Conservation (phyloP, 1,284 basidiomycete species). For the Takashimella tepidaria region DNA sequence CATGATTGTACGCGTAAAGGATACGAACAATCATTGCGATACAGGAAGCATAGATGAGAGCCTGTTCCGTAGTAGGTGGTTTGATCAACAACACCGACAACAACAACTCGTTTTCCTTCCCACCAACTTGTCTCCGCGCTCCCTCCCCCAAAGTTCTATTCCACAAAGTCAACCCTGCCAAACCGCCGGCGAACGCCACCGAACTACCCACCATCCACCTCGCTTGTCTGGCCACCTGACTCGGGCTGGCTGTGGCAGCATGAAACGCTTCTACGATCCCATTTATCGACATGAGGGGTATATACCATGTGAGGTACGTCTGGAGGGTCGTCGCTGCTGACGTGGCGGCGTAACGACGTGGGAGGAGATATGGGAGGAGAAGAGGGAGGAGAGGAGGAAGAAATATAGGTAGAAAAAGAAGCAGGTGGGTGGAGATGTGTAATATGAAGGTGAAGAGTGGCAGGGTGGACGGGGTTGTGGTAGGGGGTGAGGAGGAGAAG, state of each 20-base stretch:
- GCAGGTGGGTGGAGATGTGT: constrained; percentile 63
- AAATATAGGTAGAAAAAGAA: constrained; percentile 67
- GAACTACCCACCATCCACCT: constrained; percentile 37
- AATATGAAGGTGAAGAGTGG: constrained; percentile 55
- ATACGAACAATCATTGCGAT: constrained; percentile 41
- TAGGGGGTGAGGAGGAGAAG: constrained; percentile 65
- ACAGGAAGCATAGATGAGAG: constrained; percentile 70
- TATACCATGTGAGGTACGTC: constrained; percentile 71
- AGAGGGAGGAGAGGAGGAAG: constrained; percentile 67
- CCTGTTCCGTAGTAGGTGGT: constrained; percentile 22
- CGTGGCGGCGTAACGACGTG: constrained; percentile 64
- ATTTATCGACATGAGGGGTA: constrained; percentile 81
- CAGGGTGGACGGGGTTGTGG: constrained; percentile 16
- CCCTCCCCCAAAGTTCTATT: no score
- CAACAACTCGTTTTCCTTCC: background rate
- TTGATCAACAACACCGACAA: background rate
- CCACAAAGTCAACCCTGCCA: constrained; percentile 11
- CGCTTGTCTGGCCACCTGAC: constrained; percentile 31
- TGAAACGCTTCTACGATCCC: constrained; percentile 85
- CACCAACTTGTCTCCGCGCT: background rate
- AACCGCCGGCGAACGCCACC: constrained; percentile 23
- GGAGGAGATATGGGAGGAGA: constrained; percentile 64
- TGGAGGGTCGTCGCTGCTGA: constrained; percentile 64
- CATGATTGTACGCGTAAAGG: constrained; percentile 29
- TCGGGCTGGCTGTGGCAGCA: constrained; percentile 60